These are phyloP conservation scores for Sugiyamaella floridensis DNA, from an alignment of 805 yeast species.

Conservation along the genomic window DNA sequence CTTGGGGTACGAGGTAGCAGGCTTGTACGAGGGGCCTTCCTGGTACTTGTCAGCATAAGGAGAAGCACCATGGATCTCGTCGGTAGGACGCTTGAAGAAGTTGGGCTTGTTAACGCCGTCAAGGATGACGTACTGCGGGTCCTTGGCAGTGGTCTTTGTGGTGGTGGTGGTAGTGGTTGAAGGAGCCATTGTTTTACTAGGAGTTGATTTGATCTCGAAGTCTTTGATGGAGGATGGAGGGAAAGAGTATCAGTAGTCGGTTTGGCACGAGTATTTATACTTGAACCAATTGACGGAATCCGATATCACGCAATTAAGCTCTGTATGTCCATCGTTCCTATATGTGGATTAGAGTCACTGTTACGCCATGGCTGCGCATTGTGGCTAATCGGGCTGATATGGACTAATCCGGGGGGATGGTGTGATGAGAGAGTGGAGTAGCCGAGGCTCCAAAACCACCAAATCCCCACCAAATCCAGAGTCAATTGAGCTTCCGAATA, in stretches of 20 bases:
- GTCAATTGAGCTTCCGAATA: no score
- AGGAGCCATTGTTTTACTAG: not conserved
- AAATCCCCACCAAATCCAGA: no score
- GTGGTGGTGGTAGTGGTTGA: slow-evolving; percentile 1
- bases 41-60: slow-evolving; percentile 21
- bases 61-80: slow-evolving; percentile 19
- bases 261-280: no score
- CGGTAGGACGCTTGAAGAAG: not conserved
- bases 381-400: not conserved
- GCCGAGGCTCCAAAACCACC: not conserved
- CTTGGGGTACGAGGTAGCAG: slow-evolving; percentile 5
- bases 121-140: slow-evolving; percentile 2
- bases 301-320: not conserved
- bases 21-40: slow-evolving; percentile 11
- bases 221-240: no score
- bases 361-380: not conserved
- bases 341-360: not conserved
- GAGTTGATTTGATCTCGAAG: not conserved
- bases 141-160: not conserved
- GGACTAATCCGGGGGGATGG: not conserved
- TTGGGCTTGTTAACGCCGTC: not conserved
- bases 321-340: not conserved
- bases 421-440: not conserved
- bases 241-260: no score
- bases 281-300: not conserved